Evolutionary conservation across 192 early-diverging fungal species (phyloP), one percentile per base, ranked within the genome.

Genomic region (Linnemannia schmuckeri): DNA sequence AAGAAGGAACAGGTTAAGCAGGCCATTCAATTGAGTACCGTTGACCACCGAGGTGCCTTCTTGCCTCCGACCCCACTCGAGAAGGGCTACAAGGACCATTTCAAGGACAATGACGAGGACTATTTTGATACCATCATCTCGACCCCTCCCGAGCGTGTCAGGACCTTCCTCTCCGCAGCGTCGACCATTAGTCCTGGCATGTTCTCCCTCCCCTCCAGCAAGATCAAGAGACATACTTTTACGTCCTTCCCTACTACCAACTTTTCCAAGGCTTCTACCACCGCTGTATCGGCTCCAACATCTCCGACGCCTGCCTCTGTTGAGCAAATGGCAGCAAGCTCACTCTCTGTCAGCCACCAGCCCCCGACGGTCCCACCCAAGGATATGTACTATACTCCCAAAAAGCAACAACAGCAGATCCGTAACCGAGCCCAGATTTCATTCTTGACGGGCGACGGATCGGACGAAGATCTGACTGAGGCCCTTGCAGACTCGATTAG

Each of bases 401-500:
- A 37, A 70, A 46, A 55, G 70, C 70, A 74, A 38, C 47, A 55
- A 54, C 70, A 74, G 27, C 47, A 44, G 41, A 57, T 37, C 15
- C 40, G 41, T 35, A 84, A 63, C 52, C 68, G 49, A 10, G 77
- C 69, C 22, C 77, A 85, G 9, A 80, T 79, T 9, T 68, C 78
- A 6, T 85, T 79, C 40, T 41, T 80, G 69, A 85, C 83, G 1
- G 74, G 78, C 12, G 49, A 73, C 13, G 41, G 44, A 30, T 78
- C 77, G 42, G 83, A 80, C 10, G 83, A 52, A 52, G 49, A 85
- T 44, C 41, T 85, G 52, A 79, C 63, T 1, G 83, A 85, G 3
- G 83, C 83, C 15, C 37, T 86, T 4, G 80, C 84, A 66, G 84
- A 86, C 38, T 86, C 84, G 8, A 86, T 86, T 20, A 63, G 84